Conservation (phyloP, 2,329 filamentous ascomycete genomes). For the Aureobasidium vineae region DNA sequence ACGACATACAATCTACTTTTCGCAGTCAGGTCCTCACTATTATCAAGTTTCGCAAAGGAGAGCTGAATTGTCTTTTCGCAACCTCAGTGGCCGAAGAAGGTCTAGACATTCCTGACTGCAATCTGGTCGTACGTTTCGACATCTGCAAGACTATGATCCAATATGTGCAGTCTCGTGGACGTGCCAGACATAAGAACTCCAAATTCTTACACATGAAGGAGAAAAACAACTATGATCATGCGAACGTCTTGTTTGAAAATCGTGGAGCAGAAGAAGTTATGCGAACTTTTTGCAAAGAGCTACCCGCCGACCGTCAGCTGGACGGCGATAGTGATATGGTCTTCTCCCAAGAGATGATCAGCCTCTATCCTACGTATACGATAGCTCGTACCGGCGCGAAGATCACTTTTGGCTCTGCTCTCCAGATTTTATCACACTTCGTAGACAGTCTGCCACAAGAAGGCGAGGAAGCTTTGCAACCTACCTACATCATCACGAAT, state of each 20-base stretch:
- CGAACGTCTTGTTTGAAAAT: slow-evolving; percentile 57
- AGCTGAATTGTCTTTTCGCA: slow-evolving; percentile 61
- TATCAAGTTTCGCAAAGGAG: slow-evolving; percentile 59
- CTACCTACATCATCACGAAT: slow-evolving; percentile 61
- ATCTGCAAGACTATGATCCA: slow-evolving; percentile 87
- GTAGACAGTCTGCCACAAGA: slow-evolving; percentile 64
- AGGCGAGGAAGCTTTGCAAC: slow-evolving; percentile 51
- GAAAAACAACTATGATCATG: slow-evolving; percentile 61
- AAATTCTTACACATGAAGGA: slow-evolving; percentile 85
- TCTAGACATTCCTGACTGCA: slow-evolving; percentile 65
- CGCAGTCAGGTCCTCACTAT: slow-evolving; percentile 72
- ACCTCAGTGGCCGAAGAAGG: slow-evolving; percentile 66
- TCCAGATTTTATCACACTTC: slow-evolving; percentile 71
- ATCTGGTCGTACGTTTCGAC: slow-evolving; percentile 74
- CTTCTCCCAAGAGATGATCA: slow-evolving; percentile 53
- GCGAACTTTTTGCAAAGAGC: slow-evolving; percentile 68
- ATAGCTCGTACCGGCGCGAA: slow-evolving; percentile 70
- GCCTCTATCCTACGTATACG: slow-evolving; percentile 53
- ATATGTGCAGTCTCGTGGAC: slow-evolving; percentile 88
- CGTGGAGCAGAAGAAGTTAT: slow-evolving; percentile 60
- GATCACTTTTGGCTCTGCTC: slow-evolving; percentile 72
- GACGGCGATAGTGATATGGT: slow-evolving; percentile 58
- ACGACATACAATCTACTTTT: slow-evolving; percentile 64
- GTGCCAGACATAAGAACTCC: slow-evolving; percentile 75
- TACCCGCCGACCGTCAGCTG: slow-evolving; percentile 73